Conservation (phyloP, 1,139 yeast genomes). For the Scheffersomyces parashehatae region DNA sequence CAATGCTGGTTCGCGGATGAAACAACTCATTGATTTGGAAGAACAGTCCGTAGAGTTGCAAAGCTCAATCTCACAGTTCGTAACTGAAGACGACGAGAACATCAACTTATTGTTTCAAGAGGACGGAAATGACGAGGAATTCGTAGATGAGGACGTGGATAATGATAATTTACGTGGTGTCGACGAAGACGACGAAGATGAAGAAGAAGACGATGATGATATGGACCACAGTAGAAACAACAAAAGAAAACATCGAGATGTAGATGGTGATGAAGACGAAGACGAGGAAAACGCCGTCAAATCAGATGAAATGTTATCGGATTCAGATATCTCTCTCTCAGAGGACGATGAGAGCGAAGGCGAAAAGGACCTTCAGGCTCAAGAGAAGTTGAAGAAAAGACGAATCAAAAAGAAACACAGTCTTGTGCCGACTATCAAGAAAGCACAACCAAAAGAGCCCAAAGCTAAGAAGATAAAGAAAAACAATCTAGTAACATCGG, state of each 20-base stretch:
- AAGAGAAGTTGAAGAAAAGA: slow-evolving; percentile 47
- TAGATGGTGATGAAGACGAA: slow-evolving; percentile 23
- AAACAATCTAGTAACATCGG: slow-evolving; percentile 35
- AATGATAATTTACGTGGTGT: slow-evolving; percentile 16
- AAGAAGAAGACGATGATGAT: slow-evolving; percentile 16
- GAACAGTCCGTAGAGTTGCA: slow-evolving; percentile 41
- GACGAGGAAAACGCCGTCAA: slow-evolving; percentile 15
- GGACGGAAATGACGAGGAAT: slow-evolving; percentile 82
- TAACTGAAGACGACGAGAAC: slow-evolving; percentile 68
- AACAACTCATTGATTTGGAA: slow-evolving; percentile 73
- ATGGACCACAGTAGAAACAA: slow-evolving; percentile 10
- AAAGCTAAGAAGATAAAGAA: slow-evolving; percentile 17
- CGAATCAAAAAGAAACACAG: slow-evolving; percentile 37
- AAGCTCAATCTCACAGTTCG: slow-evolving; percentile 31
- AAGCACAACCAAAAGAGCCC: slow-evolving; percentile 25
- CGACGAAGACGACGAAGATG: slow-evolving; percentile 31
- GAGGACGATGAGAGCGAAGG: slow-evolving; percentile 66
- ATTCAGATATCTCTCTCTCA: slow-evolving; percentile 51
- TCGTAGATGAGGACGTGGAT: slow-evolving; percentile 39
- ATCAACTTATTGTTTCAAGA: slow-evolving; percentile 78
- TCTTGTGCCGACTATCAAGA: slow-evolving; percentile 49
- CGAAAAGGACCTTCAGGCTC: slow-evolving; percentile 59
- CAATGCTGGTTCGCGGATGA: slow-evolving; percentile 88
- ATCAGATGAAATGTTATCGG: slow-evolving; percentile 51
- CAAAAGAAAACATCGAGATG: slow-evolving; percentile 4